phyloP scores from a whole-genome alignment of 306 rosid species.

The Malus asiatica region DNA sequence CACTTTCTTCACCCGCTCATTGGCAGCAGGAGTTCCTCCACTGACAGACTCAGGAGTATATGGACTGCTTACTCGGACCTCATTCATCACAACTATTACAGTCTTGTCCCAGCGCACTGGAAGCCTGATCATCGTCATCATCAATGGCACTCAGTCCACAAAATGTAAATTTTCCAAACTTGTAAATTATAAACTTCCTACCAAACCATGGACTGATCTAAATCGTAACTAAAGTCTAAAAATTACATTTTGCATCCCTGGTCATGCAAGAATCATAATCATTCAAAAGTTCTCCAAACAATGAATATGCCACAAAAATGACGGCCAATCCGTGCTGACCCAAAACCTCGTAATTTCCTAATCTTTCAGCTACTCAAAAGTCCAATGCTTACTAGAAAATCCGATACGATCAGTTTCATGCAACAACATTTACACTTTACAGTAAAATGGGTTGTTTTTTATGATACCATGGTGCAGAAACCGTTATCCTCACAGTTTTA shows the following conservation, averaged over 20 bases:
- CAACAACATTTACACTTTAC: neutral
- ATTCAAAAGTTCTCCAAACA: neutral
- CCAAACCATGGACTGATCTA: neutral
- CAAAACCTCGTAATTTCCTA: neutral
- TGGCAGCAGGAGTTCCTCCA: slow-evolving; percentile 98
- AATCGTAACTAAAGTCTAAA: neutral
- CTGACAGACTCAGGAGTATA: slow-evolving; percentile 81
- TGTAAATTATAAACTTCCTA: neutral
- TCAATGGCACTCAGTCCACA: slow-evolving; percentile 10
- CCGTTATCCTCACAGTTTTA: neutral
- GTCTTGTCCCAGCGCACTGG: slow-evolving; percentile 99
- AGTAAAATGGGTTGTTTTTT: neutral
- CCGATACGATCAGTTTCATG: neutral
- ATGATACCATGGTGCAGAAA: neutral
- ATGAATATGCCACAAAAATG: neutral
- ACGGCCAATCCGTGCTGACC: neutral
- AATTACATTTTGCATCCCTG: neutral
- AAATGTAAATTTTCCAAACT: neutral
- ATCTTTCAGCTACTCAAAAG: neutral
- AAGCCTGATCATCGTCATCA: slow-evolving; percentile 49
- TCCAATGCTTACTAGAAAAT: neutral
- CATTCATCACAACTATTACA: slow-evolving; percentile 89
- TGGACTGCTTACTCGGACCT: slow-evolving; percentile 86
- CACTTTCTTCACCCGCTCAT: slow-evolving; percentile 97
- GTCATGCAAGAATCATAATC: neutral